phyloP scores from a whole-genome alignment of 257 asterid species.

The Craterostigma plantagineum region DNA sequence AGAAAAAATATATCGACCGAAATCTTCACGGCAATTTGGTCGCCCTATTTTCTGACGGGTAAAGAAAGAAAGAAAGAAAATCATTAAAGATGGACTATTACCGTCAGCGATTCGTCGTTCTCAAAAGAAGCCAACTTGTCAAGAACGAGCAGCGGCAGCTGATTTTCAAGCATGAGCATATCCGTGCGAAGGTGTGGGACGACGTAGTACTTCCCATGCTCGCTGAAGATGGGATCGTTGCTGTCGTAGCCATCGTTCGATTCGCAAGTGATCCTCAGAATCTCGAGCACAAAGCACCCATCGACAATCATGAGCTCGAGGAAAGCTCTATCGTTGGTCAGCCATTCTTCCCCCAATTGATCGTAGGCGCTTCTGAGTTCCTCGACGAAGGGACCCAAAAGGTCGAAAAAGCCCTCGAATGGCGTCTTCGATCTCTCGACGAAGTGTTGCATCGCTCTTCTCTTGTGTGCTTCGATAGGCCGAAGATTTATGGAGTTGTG shows the following conservation, averaged over 20 bases:
- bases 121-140: conserved; percentile 7
- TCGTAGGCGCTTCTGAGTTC: conserved; percentile 30
- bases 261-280: conserved; percentile 11
- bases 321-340: conserved; percentile 4
- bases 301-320: conserved; percentile 21
- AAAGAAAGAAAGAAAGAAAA: too few relatives aligned
- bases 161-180: conserved; percentile 27
- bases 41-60: too few relatives aligned
- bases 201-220: conserved; percentile 20
- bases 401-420: conserved; percentile 6
- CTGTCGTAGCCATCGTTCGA: conserved; percentile 11
- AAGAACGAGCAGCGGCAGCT: conserved; percentile 15
- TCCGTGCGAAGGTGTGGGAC: conserved; percentile 20
- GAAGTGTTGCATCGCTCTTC: conserved; percentile 28
- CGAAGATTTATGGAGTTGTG: conserved; percentile 5
- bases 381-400: conserved; percentile 6
- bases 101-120: too few relatives aligned
- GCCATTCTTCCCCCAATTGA: conserved; percentile 7
- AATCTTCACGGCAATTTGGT: too few relatives aligned
- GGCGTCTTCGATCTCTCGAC: conserved; percentile 15
- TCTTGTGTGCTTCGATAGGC: conserved; percentile 37
- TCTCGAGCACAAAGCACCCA: conserved; percentile 22
- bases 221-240: conserved; percentile 27
- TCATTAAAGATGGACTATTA: too few relatives aligned
- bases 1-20: too few relatives aligned